A percentile compares a stretch with the other conserved stretches of the same genome.
These are phyloP conservation scores for Theileria sp. DNA, from an alignment of 169 alveolate species.

Conservation along the genomic window DNA sequence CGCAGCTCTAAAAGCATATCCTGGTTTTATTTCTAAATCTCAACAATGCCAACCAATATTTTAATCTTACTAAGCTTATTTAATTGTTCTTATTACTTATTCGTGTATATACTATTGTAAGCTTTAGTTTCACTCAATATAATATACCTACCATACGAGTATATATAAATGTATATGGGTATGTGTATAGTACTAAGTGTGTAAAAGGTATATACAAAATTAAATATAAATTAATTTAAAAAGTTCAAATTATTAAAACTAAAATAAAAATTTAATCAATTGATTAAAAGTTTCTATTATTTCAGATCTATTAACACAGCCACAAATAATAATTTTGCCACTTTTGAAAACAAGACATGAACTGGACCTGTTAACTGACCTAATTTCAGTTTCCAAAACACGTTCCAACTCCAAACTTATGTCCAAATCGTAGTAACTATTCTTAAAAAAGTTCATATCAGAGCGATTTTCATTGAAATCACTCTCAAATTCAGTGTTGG, in stretches of 20 bases:
- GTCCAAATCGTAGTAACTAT: slow-evolving; percentile 28
- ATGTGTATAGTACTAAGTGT: background rate
- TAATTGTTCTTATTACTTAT: background rate
- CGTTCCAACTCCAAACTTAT: slow-evolving; percentile 49
- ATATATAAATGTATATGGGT: background rate
- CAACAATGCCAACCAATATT: slow-evolving; percentile 12
- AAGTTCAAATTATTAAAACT: background rate
- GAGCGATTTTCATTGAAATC: background rate
- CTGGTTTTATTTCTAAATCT: slow-evolving; percentile 42
- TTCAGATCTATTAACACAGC: slow-evolving; percentile 41
- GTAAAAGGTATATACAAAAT: background rate
- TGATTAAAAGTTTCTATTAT: slow-evolving; percentile 22
- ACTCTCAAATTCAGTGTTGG: slow-evolving; percentile 7
- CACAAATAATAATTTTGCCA: slow-evolving; percentile 55
- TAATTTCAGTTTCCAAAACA: slow-evolving; percentile 41
- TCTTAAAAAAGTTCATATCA: background rate
- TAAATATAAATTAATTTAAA: background rate
- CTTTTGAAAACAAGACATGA: slow-evolving; percentile 59
- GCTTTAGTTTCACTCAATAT: background rate
- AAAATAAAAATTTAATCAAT: slow-evolving; percentile 21
- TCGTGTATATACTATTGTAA: background rate
- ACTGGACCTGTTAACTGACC: slow-evolving; percentile 1
- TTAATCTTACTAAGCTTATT: background rate
- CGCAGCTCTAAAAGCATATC: slow-evolving; percentile 53
- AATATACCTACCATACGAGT: background rate